phyloP scores from a whole-genome alignment of 805 yeast species.

The Spathaspora hagerdaliae region DNA sequence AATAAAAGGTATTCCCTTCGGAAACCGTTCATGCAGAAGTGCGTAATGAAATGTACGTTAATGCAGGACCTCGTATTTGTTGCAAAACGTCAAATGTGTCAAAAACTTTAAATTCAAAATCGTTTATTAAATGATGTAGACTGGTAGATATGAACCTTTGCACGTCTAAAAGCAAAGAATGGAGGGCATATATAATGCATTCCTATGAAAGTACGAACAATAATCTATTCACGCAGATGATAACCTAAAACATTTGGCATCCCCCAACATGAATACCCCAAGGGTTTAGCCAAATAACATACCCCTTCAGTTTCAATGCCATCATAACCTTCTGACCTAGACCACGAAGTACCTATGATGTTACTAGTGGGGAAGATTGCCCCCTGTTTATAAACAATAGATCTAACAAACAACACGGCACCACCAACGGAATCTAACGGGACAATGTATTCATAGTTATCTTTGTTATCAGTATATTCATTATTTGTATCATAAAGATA shows the following conservation, averaged over 20 bases:
- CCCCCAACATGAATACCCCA: slow-evolving; percentile 48
- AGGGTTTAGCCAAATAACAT: slow-evolving; percentile 42
- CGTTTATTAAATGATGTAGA: too few relatives aligned
- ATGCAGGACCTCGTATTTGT: too few relatives aligned
- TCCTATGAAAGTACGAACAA: too few relatives aligned
- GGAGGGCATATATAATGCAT: too few relatives aligned
- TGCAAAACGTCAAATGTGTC: too few relatives aligned
- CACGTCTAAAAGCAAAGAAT: too few relatives aligned
- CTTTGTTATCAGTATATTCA: slow-evolving; percentile 6
- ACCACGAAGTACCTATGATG: slow-evolving; percentile 46
- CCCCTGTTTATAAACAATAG: slow-evolving; percentile 43
- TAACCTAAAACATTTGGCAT: slow-evolving; percentile 44
- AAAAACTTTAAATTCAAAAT: too few relatives aligned
- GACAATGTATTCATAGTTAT: slow-evolving; percentile 11
- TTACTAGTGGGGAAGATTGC: slow-evolving; percentile 43
- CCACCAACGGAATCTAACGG: slow-evolving; percentile 51
- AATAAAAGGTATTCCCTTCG: too few relatives aligned
- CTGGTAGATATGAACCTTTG: too few relatives aligned
- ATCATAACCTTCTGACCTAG: slow-evolving; percentile 45
- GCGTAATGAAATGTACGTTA: too few relatives aligned
- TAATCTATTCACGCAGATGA: slow-evolving; percentile 17
- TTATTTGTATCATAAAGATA: slow-evolving; percentile 11
- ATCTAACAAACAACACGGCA: slow-evolving; percentile 43
- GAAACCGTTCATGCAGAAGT: too few relatives aligned
- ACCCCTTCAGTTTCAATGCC: slow-evolving; percentile 54